Percentiles rank a stretch among this genome's conserved stretches.
phyloP scores from a whole-genome alignment of 2,329 filamentous ascomycete species.

The Neofusicoccum cordaticola region DNA sequence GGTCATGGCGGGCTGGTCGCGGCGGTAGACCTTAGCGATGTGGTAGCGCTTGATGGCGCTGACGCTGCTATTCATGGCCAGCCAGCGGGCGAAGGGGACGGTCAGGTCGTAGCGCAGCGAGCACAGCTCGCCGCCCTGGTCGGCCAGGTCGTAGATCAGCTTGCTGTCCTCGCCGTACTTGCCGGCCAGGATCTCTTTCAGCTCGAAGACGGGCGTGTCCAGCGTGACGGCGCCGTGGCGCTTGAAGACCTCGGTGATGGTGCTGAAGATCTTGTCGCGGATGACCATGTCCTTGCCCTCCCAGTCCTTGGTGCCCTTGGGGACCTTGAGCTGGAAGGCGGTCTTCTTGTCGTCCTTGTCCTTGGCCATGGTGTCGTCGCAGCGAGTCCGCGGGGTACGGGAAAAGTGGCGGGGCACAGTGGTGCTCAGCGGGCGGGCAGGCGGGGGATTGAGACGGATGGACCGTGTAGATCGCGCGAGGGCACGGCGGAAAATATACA shows the following conservation, averaged over 20 bases:
- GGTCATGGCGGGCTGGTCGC: conserved; percentile 80
- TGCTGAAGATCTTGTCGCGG: conserved; percentile 74
- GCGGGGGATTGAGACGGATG: background rate
- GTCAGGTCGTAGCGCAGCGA: conserved; percentile 85
- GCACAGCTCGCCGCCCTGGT: conserved; percentile 82
- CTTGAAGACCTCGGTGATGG: conserved; percentile 77
- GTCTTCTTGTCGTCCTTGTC: conserved; percentile 37
- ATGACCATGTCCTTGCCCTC: conserved; percentile 75
- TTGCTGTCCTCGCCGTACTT: conserved; percentile 93
- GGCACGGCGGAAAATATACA: conserved; percentile 14
- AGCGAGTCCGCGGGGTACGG: background rate
- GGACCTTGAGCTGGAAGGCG: conserved; percentile 73
- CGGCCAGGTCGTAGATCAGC: conserved; percentile 85
- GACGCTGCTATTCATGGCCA: conserved; percentile 83
- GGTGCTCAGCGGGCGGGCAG: background rate
- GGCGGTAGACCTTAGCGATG: conserved; percentile 86
- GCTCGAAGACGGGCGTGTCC: conserved; percentile 81
- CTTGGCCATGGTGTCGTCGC: conserved; percentile 44
- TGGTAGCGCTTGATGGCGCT: conserved; percentile 90
- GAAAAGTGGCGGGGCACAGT: background rate
- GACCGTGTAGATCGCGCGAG: conserved; percentile 13
- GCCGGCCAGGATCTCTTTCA: conserved; percentile 79
- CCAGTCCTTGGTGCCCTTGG: conserved; percentile 90
- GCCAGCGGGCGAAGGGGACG: conserved; percentile 86
- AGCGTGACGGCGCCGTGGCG: conserved; percentile 76